A percentile compares a stretch with the other conserved stretches of the same genome.
These are phyloP conservation scores for Hypoxylon intermedium DNA, from an alignment of 495 filamentous ascomycete species.

Conservation along the genomic window DNA sequence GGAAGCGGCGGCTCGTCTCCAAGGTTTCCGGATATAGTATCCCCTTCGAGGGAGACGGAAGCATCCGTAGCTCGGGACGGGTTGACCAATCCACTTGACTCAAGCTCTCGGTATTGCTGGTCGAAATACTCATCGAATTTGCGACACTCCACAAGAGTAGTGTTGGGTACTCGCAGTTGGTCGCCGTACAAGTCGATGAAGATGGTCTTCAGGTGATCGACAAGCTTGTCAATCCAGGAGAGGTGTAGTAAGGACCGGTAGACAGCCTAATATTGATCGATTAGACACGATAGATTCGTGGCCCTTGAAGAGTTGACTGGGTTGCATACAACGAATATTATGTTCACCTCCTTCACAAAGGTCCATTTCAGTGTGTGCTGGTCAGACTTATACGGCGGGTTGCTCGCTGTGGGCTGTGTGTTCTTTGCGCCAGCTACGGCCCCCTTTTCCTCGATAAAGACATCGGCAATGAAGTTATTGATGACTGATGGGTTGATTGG, in stretches of 20 bases:
- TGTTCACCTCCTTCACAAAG: conserved; percentile 83
- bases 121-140: conserved; percentile 93
- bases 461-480: conserved; percentile 92
- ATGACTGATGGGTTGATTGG: conserved; percentile 80
- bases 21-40: conserved; percentile 38
- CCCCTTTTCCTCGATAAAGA: conserved; percentile 92
- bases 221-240: conserved; percentile 94
- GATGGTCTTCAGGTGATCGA: conserved; percentile 90
- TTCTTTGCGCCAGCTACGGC: conserved; percentile 65
- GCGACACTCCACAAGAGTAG: conserved; percentile 74
- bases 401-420: conserved; percentile 62
- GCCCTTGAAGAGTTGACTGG: no score
- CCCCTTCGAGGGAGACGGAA: conserved; percentile 54
- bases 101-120: conserved; percentile 85
- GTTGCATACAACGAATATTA: conserved; percentile 97
- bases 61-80: conserved; percentile 41
- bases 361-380: conserved; percentile 97
- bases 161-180: conserved; percentile 81
- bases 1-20: conserved; percentile 56
- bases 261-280: conserved; percentile 76
- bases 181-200: conserved; percentile 89
- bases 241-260: conserved; percentile 95
- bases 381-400: conserved; percentile 84
- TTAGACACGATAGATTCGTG: conserved; percentile 2
- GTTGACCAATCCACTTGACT: conserved; percentile 53